Evolutionary conservation across 805 yeast species (phyloP), one percentile per base, ranked within the genome.

Genomic region (Teunomyces tritomae): DNA sequence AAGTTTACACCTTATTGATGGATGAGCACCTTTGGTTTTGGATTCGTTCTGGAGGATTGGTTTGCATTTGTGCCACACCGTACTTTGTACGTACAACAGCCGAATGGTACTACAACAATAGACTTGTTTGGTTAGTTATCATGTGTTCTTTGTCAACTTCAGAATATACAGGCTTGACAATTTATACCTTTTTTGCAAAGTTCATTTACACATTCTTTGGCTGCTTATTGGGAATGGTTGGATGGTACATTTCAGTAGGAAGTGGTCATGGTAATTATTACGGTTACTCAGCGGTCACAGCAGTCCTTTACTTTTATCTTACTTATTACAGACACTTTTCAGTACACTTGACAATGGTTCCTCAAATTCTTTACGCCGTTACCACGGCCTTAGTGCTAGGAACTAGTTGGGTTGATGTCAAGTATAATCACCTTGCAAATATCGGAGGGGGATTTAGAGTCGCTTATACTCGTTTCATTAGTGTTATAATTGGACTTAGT

Each of bases 161-260:
- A 3, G 67, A 67, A 30, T 59, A 60, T 28, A 58, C 68, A 8
- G 71, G 69, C 0, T 63, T 64, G 46, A 63, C 68, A 14, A 54
- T 64, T 4, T 66, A 65, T 46, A 52, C 53, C 16, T 60, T 56
- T 39, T 24, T 54, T 8, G 55, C 61, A 33, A 64, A 62, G 47
- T 37, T 65, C n/a, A 49, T 52, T 2, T 62, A 59, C 33, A 47
- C 69, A 1, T 59, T 66, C 43, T 54, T 59, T 49, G 72, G 72
- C 1, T 58, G 63, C 35, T 29, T 67, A 5, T 29, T 57, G 11
- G 72, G 71, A 1, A 50, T 63, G 58, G 60, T 65, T 5, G 59
- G 60, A 0, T 67, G 73, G 73, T 68, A 68, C 46, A 64, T 68
- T 17, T 62, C 69, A 2, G 13, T 29, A 8, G 40, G 40, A n/a